These are phyloP conservation scores for Quaeritorhiza haematococci DNA, from an alignment of 371 early-diverging fungal genomes.

Conservation along the genomic window DNA sequence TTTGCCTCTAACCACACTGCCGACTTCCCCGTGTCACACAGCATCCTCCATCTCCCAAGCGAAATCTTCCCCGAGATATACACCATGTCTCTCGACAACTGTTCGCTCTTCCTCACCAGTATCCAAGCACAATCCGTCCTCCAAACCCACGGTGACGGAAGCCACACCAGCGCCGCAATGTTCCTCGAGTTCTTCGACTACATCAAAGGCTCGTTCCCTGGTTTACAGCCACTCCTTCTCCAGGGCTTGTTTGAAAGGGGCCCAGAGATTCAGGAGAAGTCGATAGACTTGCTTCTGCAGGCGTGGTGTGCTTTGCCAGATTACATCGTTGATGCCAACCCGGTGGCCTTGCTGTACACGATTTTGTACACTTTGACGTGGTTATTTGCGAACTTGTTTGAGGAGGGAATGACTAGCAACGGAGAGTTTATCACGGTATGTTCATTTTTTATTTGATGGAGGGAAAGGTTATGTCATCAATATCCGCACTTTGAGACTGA, in stretches of 20 bases:
- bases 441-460: too few species aligned
- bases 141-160: not conserved
- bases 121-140: conserved; percentile 1
- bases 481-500: not conserved
- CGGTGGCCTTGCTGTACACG: conserved; percentile 26
- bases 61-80: conserved; percentile 16
- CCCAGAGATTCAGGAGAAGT: conserved; percentile 18
- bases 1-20: not conserved
- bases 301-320: conserved; percentile 24
- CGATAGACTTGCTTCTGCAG: conserved; percentile 27
- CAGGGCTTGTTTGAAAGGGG: conserved; percentile 20
- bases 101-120: conserved; percentile 13
- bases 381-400: conserved; percentile 21
- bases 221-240: conserved; percentile 28
- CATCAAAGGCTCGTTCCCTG: not conserved
- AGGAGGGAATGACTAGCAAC: not conserved
- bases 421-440: conserved; percentile 8
- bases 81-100: conserved; percentile 22
- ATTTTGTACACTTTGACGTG: conserved; percentile 29
- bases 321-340: conserved; percentile 19
- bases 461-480: conserved; percentile 1
- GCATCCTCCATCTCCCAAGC: conserved; percentile 25
- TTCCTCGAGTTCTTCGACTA: not conserved
- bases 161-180: not conserved
- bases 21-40: not conserved